These are phyloP conservation scores for Lippia alba DNA, from an alignment of 305 asterid species.

Conservation along the genomic window DNA sequence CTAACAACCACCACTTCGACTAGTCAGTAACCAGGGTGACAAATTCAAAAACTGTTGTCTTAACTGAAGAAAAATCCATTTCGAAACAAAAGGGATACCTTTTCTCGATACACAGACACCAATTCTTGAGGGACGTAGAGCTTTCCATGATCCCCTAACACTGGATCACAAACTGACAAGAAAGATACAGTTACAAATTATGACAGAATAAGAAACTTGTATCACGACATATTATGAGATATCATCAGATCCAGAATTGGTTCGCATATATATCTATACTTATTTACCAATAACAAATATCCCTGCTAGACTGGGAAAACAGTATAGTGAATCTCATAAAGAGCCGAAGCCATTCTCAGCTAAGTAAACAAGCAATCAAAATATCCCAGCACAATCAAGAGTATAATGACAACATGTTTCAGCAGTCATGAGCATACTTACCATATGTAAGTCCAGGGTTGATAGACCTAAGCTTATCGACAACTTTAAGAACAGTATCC, in stretches of 20 bases:
- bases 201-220: constrained; percentile 4
- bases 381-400: background rate
- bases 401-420: constrained; percentile 14
- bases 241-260: constrained; percentile 16
- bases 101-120: constrained; percentile 87
- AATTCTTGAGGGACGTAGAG: constrained; percentile 89
- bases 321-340: constrained; percentile 1
- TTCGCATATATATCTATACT: constrained; percentile 8
- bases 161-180: constrained; percentile 94
- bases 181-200: constrained; percentile 31
- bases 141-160: constrained; percentile 95
- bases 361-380: constrained; percentile 19
- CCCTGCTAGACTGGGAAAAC: constrained; percentile 15
- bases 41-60: constrained; percentile 12
- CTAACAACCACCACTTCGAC: constrained; percentile 11
- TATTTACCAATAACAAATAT: constrained; percentile 13
- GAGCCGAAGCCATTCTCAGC: constrained; percentile 3
- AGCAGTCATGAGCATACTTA: constrained; percentile 41
- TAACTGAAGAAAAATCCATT: constrained; percentile 9
- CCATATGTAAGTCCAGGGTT: constrained; percentile 89
- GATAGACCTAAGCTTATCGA: constrained; percentile 87
- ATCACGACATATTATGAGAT: constrained; percentile 6
- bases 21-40: constrained; percentile 16
- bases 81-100: constrained; percentile 54
- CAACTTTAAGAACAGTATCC: constrained; percentile 75